Percentiles rank a stretch among this genome's conserved stretches.
phyloP scores from a whole-genome alignment of 2,329 filamentous ascomycete species.

The Aspergillus transmontanensis region DNA sequence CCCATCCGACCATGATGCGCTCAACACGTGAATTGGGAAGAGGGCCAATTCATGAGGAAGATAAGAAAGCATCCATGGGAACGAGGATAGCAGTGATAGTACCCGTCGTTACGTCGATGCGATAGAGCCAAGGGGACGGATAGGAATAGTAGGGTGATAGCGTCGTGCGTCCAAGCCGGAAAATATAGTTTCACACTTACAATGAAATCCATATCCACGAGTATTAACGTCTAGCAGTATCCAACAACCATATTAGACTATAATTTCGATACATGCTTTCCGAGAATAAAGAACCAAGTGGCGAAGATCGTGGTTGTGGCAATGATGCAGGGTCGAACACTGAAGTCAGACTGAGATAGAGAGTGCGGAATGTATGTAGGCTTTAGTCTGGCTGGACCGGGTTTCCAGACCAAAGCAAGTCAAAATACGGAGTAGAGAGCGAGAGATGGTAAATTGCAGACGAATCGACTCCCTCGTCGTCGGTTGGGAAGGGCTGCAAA shows the following conservation, averaged over 20 bases:
- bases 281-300: constrained; percentile 12
- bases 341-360: constrained; percentile 12
- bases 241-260: constrained; percentile 32
- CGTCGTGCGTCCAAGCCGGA: neutral
- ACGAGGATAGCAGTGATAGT: neutral
- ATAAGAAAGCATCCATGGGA: neutral
- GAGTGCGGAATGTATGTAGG: neutral
- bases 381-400: neutral
- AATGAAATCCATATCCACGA: constrained; percentile 47
- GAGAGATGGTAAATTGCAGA: neutral
- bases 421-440: constrained; percentile 1
- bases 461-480: constrained; percentile 2
- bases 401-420: neutral
- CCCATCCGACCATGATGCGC: constrained; percentile 6
- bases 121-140: neutral
- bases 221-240: constrained; percentile 30
- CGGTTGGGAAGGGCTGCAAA: constrained; percentile 19
- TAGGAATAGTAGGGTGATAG: neutral
- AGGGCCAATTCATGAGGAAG: neutral
- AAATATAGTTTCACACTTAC: constrained; percentile 33
- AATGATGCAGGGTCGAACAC: constrained; percentile 18
- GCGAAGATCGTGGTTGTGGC: constrained; percentile 17
- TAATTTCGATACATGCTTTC: constrained; percentile 38
- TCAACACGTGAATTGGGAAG: neutral
- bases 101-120: neutral